phyloP scores from a whole-genome alignment of 2,329 filamentous ascomycete genomes.

The Rhynchosporium agropyri region DNA sequence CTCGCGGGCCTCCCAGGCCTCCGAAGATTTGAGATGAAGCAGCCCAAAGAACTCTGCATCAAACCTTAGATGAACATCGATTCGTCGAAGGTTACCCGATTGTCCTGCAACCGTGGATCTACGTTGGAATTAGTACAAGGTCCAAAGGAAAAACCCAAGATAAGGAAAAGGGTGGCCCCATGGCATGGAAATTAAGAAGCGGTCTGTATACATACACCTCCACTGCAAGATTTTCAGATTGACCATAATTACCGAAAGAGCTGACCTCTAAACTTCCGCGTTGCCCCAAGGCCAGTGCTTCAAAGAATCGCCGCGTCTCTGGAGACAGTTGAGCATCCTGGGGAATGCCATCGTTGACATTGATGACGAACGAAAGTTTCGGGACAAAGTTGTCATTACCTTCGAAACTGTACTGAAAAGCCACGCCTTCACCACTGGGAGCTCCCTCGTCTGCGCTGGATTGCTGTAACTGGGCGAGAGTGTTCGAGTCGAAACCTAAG shows the following conservation, averaged over 20 bases:
- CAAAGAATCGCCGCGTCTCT: conserved; percentile 62
- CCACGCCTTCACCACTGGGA: conserved; percentile 30
- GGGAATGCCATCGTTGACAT: conserved; percentile 66
- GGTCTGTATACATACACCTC: conserved; percentile 6
- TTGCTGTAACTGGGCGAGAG: conserved; percentile 62
- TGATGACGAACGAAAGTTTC: conserved; percentile 70
- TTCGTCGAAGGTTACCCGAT: conserved; percentile 40
- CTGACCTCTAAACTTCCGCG: conserved; percentile 8
- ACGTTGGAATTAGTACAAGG: background rate
- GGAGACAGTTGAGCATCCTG: conserved; percentile 65
- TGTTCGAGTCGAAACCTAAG: conserved; percentile 72
- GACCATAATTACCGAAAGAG: conserved; percentile 22
- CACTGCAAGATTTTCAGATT: conserved; percentile 3
- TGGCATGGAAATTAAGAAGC: background rate
- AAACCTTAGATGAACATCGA: conserved; percentile 75
- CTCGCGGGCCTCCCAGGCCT: conserved; percentile 65
- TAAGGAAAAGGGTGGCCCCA: background rate
- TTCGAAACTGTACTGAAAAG: conserved; percentile 59
- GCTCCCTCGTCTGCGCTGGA: conserved; percentile 41
- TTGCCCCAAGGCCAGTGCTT: conserved; percentile 50
- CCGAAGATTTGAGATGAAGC: conserved; percentile 69
- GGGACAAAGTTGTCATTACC: conserved; percentile 61
- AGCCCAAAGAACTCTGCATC: conserved; percentile 80
- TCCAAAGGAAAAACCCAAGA: background rate
- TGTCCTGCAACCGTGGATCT: background rate